Base-by-base conservation (phyloP, 495 filamentous ascomycete species). In the Podospora anserina region DNA sequence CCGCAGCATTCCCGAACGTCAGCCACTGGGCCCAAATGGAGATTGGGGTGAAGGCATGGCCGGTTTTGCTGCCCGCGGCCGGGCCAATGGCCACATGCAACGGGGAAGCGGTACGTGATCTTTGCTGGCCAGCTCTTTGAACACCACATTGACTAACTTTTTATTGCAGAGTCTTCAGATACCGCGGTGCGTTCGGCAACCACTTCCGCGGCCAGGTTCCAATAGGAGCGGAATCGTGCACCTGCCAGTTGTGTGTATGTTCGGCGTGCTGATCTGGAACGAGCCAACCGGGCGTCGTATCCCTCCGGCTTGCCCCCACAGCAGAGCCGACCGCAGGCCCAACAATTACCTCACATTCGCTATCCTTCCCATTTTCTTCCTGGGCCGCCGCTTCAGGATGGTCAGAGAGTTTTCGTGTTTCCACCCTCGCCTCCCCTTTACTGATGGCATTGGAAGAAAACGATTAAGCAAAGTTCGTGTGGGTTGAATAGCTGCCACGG, bases 51-150 rank as follows among this genome's bases (percentile, higher is more conserved):
- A 84, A 32, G 88, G 87, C 58, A 79, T 88, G 66, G 92, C 91
- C 27, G 27, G 27, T 18, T 96, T 96, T 74, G 80, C 82, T 23
- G 76, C 71, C 16, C 84, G 89, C 61, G 83, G 84, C 70, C 87
- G 92, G 68, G 86, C 89, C 71, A 93, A 92, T 77, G 93, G 93
- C 69, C 93, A 97, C 78, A 87, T 88, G 74, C 84, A 88, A 63
- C 88, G 91, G 64, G 88, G 91, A 68, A 95, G 92, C 79, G 93
- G 94, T 84, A 72, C 65, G 77, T 74, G 16, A 63, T 16, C 39
- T 11, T 11, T 16, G 15, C 39, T 49, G 39, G 1, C 39, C 15
- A 49, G 39, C 39, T 49, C 39, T 11, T 49, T 49, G 1, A 3
- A 16, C 7, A 49, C 7, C 39, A 49, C 13, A 3, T 5, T 32